Evolutionary conservation across 78 protist genomes (phyloP), one percentile per base, ranked within the genome.

Genomic region (Cyanophora paradoxa): DNA sequence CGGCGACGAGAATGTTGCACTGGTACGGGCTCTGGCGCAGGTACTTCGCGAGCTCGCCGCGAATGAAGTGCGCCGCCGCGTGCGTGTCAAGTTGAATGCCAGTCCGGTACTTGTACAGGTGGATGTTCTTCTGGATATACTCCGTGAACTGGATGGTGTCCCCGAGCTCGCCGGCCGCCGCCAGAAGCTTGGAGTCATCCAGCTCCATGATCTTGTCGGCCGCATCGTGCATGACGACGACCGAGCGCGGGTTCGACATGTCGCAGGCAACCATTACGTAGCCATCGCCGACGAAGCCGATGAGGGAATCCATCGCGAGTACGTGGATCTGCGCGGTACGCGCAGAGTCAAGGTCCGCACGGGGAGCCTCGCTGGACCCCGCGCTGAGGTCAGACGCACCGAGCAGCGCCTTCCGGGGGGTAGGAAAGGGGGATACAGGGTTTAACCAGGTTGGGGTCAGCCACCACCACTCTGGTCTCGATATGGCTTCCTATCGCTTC

Each of bases 1-100:
- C 92, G 1, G 34, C 88, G 28, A 88, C 58, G 14, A 88, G 22
- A 33, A 72, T 48, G 77, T 79, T 77, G 48, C 75, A 72, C 48
- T 24, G 24, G 20, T 58, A 1, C 22, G 68, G 67, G 39, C 41
- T 30, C 33, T 11, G 0, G 42, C 92, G 73, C 33, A 88, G n/a
- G 11, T 42, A 52, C 34, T 52, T 11, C 4, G 92, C 85, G 19
- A 83, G 30, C 33, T 57, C 59, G 16, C 67, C 58, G 37, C 89
- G 86, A 26, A 77, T 34, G 50, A 36, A 88, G 58, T 79, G 46
- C 10, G 86, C 85, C 0, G 74, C 63, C 0, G 80, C 85, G 20
- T 83, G 76, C 6, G 86, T 81, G 61, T 65, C 14, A 10, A 82
- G 41, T 8, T 2, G 56, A 24, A 22, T 7, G 36, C 62, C 78